Conservation (phyloP, 495 filamentous ascomycete species). For the Penicillium atrosanguineum region DNA sequence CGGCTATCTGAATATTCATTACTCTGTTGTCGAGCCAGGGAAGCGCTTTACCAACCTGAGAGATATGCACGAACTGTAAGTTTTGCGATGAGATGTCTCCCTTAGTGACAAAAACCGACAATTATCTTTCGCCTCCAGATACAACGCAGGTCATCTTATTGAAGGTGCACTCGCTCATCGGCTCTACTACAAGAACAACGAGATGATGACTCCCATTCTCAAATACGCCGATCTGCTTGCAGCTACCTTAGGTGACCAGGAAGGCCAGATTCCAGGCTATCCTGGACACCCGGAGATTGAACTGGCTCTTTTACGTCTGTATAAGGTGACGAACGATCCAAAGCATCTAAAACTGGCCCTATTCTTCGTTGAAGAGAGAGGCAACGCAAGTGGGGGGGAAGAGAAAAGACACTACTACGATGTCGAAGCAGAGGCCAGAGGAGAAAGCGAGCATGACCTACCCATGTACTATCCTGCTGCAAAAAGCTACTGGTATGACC, state of each 20-base stretch:
- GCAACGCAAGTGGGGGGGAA: constrained; percentile 46
- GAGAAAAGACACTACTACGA: constrained; percentile 51
- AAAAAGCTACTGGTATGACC: constrained; percentile 41
- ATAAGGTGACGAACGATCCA: constrained; percentile 42
- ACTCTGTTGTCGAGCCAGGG: constrained; percentile 50
- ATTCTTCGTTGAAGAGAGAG: constrained; percentile 58
- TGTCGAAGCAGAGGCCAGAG: constrained; percentile 47
- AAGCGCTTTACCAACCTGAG: constrained; percentile 56
- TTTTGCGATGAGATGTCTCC: constrained; percentile 1
- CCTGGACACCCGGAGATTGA: constrained; percentile 62
- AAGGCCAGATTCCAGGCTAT: constrained; percentile 54
- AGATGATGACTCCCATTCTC: constrained; percentile 48
- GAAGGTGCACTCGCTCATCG: constrained; percentile 57
- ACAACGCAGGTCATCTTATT: constrained; percentile 59
- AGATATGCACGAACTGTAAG: constrained; percentile 61
- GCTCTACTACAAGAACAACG: constrained; percentile 47
- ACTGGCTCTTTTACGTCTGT: constrained; percentile 54
- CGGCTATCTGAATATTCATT: constrained; percentile 61
- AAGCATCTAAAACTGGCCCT: constrained; percentile 48
- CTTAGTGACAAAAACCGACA: background rate
- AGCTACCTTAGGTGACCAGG: constrained; percentile 46
- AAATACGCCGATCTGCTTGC: constrained; percentile 54
- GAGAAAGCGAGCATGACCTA: constrained; percentile 45
- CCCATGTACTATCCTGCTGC: constrained; percentile 41
- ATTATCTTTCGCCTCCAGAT: constrained; percentile 28